Base-by-base conservation (phyloP, 345 rosid species). In the Eucalyptus fibrosa region DNA sequence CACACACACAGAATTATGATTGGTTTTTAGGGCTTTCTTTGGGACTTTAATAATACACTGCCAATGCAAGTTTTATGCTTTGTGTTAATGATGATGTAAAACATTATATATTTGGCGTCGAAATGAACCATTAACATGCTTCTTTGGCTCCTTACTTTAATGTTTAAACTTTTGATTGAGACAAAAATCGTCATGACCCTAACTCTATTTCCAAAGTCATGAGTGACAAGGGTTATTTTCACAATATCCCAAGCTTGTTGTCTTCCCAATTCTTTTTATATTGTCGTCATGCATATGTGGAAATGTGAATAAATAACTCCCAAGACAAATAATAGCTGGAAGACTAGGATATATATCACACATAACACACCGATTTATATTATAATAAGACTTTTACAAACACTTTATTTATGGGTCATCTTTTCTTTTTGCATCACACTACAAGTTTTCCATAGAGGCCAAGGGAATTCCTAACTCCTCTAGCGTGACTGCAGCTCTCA, bases 161-260 rank as follows among this genome's bases (percentile, higher is more conserved):
- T 7, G 77, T 65, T 65, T 65, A n/a, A 65, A 65, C 77, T 65
- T n/a, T 65, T 65, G 40, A 65, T 65, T 15, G 37, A 14, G 37
- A 32, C 17, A 30, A 65, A 65, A 15, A 65, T 51, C 8, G 0
- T 53, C 24, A 21, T 19, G 26, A 21, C 59, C 9, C 26, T 8
- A 21, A 19, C 26, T 19, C 10, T 2, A 53, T 21, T 21, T 21
- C 2, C 2, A 53, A 0, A 19, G 5, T 8, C 5, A 53, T 4
- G 5, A 53, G 11, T 8, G 5, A 53, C 0, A 21, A 53, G 2
- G 10, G 2, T 8, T 53, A 53, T 21, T 53, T 53, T 53, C 1
- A 0, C 3, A 2, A 53, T 0, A 0, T 53, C 59, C 2, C 2
- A 53, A 0, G 2, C 2, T 53, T 4, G 2, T 53, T 1, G 5